phyloP scores from a whole-genome alignment of 192 early-diverging fungal species.

The Coemansia sp. region DNA sequence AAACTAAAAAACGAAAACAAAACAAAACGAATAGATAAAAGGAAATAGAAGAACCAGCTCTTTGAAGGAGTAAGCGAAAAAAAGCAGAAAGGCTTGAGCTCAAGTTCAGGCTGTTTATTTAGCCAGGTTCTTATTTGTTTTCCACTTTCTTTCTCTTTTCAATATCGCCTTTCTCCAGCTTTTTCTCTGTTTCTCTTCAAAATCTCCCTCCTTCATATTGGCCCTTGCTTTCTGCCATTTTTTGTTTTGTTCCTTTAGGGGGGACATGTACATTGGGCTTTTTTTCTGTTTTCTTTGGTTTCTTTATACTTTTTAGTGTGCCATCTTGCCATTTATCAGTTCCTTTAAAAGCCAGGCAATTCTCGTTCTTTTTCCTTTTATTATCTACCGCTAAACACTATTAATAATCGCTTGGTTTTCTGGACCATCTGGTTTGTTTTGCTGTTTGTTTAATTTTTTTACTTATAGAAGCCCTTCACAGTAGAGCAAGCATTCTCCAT shows the following conservation, averaged over 20 bases:
- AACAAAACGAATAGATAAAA: too few relatives aligned
- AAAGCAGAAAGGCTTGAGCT: too few relatives aligned
- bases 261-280: neutral
- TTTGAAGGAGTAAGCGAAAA: too few relatives aligned
- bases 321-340: neutral
- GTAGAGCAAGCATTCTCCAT: neutral
- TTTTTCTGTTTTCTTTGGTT: conserved; percentile 3
- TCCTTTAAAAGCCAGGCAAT: neutral
- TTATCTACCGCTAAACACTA: neutral
- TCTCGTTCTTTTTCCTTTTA: too few relatives aligned
- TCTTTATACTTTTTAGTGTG: neutral
- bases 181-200: too few relatives aligned
- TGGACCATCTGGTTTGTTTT: neutral
- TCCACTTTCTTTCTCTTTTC: neutral
- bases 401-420: neutral
- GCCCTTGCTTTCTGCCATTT: neutral
- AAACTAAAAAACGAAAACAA: neutral
- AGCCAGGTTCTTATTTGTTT: neutral
- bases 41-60: neutral
- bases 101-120: neutral
- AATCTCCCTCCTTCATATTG: neutral
- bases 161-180: too few relatives aligned
- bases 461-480: neutral
- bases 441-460: conserved; percentile 3
- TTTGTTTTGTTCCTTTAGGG: neutral